Base-by-base conservation (phyloP, 1,139 yeast species). In the Sugiyamaella sp. region DNA sequence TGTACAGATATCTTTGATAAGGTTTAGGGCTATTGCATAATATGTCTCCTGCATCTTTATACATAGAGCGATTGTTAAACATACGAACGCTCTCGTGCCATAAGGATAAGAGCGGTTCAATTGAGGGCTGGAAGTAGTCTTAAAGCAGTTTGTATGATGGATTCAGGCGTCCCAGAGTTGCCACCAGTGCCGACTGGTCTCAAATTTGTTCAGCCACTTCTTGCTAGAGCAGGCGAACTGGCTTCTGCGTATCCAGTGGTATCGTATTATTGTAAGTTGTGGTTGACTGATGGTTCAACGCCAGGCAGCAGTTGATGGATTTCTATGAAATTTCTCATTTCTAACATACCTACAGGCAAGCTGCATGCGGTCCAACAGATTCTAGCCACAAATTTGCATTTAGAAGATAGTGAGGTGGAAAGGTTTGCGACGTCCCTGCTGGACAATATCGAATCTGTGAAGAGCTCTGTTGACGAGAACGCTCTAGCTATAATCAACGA, bases 351-450 rank as follows among this genome's bases (percentile, higher is more conserved):
- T 4, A 20, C 19, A 46, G 50, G 52, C 25, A 41, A 45, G 24
- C 33, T 53, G 29, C 82, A 84, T 61, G 87, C 88, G 0, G 82
- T 85, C 9, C 89, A 88, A 64, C 75, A 80, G 62, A 84, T 89
- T 6, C 71, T 89, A 25, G 76, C 76, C 46, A 70, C 79, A 50
- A 80, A 81, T 58, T 73, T 84, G 24, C 95, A 89, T 64, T 69
- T 76, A 20, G 64, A 70, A 1, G 78, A 80, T 55, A 71, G 75
- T 12, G 81, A 76, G 2, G 79, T 80, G 17, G 88, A 86, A 33
- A 63, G 60, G 1, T 85, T 81, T 64, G 86, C 89, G 0, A 74
- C 84, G 49, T 63, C 65, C 4, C 71, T 89, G 53, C 72, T 89
- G 55, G 91, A 84, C 64, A 80, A 80, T 3, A 80, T 89, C 32